A percentile compares a stretch with the other conserved stretches of the same genome.
Evolutionary conservation across 306 rosid species (phyloP).

Genomic region (Calophaca sinica): DNA sequence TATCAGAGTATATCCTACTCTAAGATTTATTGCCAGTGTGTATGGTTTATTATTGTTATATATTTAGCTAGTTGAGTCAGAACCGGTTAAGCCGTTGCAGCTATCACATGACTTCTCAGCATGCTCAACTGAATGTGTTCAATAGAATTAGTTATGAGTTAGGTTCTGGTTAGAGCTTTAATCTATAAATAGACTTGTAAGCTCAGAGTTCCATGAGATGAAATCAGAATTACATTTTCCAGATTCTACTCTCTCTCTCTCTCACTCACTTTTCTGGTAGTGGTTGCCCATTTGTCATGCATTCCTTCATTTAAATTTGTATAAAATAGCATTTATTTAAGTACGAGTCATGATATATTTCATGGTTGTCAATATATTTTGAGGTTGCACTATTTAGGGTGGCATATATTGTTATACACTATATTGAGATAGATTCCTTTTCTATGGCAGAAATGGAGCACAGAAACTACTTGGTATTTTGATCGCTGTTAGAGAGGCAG

Average conservation of each 20-base stretch:
- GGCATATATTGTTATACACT: not conserved
- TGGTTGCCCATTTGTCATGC: no score
- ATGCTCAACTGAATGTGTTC: not conserved
- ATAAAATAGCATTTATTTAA: slow-evolving; percentile 4
- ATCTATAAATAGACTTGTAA: no score
- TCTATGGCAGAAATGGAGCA: slow-evolving; percentile 75
- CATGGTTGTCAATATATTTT: slow-evolving; percentile 9
- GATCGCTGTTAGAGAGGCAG: slow-evolving; percentile 96
- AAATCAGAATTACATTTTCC: no score
- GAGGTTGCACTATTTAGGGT: not conserved
- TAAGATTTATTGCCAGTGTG: no score
- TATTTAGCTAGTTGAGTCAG: not conserved
- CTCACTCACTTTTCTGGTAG: no score
- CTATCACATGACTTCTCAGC: not conserved
- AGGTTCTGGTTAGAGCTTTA: no score
- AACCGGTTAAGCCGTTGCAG: not conserved
- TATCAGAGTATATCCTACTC: slow-evolving; percentile 7
- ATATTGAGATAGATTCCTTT: not conserved
- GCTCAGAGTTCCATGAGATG: no score
- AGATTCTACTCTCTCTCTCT: no score
- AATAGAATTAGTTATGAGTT: no score
- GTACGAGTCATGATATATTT: not conserved
- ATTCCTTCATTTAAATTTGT: no score
- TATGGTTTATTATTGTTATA: slow-evolving; percentile 3
- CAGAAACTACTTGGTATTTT: slow-evolving; percentile 89